Evolutionary conservation across 2,329 filamentous ascomycete genomes (phyloP).

Genomic region (Coleophoma cylindrospora): DNA sequence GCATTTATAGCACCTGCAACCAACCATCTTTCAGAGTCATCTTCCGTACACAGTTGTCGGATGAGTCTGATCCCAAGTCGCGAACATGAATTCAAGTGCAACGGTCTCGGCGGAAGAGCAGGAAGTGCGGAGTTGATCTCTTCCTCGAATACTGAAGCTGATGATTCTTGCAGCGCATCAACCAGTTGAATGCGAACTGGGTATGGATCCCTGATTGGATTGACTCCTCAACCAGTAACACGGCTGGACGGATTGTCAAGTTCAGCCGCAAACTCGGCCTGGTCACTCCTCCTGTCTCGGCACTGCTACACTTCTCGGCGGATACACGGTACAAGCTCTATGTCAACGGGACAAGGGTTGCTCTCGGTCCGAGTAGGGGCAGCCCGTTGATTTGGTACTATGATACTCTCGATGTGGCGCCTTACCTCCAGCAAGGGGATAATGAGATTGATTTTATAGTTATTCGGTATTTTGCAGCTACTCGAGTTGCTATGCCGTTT

Average conservation of each 20-base stretch:
- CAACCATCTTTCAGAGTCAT: too few relatives aligned
- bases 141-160: too few relatives aligned
- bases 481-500: neutral
- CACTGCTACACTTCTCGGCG: conserved; percentile 18
- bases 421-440: neutral
- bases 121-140: too few relatives aligned
- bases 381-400: neutral
- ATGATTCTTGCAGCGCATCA: too few relatives aligned
- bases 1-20: too few relatives aligned
- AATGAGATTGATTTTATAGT: neutral
- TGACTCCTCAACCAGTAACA: conserved; percentile 25
- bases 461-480: neutral
- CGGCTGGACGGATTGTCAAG: conserved; percentile 27
- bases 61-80: too few relatives aligned
- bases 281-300: too few relatives aligned
- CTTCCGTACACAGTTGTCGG: too few relatives aligned
- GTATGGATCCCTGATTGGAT: conserved; percentile 31
- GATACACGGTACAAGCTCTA: conserved; percentile 38
- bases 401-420: neutral
- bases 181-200: conserved; percentile 31
- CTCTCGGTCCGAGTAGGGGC: conserved; percentile 24
- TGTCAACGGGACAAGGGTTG: conserved; percentile 31
- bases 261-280: conserved; percentile 5
- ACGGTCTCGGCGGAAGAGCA: too few relatives aligned
- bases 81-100: too few relatives aligned